Percentiles rank a stretch among this genome's conserved stretches.
Evolutionary conservation across 345 rosid species (phyloP).

Genomic region (Physaria fendleri): DNA sequence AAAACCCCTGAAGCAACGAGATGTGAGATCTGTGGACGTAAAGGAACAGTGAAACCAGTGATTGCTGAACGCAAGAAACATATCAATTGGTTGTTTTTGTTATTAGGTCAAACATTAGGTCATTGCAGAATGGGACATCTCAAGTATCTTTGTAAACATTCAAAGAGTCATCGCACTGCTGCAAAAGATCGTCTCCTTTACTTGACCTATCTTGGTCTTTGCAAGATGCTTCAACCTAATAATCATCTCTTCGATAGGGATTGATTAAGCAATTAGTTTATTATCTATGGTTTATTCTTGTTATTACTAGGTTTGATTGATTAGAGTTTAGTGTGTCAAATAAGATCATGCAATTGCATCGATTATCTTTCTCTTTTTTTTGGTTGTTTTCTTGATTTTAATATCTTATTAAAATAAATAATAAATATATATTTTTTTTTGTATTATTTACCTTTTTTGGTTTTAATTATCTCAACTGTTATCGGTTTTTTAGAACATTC

Average conservation of each 20-base stretch:
- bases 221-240: conserved; percentile 60
- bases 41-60: conserved; percentile 52
- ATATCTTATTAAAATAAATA: too few species aligned
- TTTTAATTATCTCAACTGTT: too few species aligned
- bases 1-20: conserved; percentile 35
- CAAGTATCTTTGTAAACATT: conserved; percentile 84
- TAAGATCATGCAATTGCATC: too few species aligned
- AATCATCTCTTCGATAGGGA: conserved; percentile 43
- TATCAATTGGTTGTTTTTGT: conserved; percentile 85
- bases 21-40: conserved; percentile 49
- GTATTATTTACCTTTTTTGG: too few species aligned
- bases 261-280: too few species aligned
- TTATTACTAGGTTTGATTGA: not conserved
- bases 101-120: conserved; percentile 65
- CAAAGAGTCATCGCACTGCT: conserved; percentile 65
- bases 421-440: too few species aligned
- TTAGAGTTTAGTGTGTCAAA: too few species aligned
- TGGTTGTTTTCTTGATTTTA: too few species aligned
- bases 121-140: conserved; percentile 65
- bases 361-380: too few species aligned
- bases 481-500: too few species aligned
- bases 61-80: conserved; percentile 38
- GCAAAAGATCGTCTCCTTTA: conserved; percentile 80
- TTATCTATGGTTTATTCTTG: not conserved
- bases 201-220: conserved; percentile 52